Evolutionary conservation across 2,329 filamentous ascomycete genomes (phyloP).

Genomic region (Diaporthe velutina): DNA sequence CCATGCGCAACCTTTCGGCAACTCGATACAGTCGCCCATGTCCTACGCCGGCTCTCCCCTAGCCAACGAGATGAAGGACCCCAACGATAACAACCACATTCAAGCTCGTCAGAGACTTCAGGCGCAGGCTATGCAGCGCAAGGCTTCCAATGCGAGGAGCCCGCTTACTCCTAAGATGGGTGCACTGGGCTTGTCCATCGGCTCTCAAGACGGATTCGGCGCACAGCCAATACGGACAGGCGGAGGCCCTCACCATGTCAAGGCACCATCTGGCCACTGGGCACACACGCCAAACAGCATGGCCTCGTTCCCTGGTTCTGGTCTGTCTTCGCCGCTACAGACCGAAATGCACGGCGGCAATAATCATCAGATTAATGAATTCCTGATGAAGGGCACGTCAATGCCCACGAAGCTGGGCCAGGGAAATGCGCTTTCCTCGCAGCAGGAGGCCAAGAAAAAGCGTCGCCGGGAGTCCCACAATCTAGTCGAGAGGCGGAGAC

Average conservation of each 20-base stretch:
- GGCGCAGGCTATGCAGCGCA: slow-evolving; percentile 75
- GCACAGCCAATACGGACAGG: slow-evolving; percentile 83
- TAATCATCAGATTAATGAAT: slow-evolving; percentile 86
- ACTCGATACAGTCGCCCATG: slow-evolving; percentile 65
- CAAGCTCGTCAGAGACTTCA: slow-evolving; percentile 69
- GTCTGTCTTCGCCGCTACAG: slow-evolving; percentile 85
- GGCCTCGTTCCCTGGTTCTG: slow-evolving; percentile 89
- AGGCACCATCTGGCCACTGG: slow-evolving; percentile 90
- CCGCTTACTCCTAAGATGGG: slow-evolving; percentile 92
- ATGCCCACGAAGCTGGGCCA: slow-evolving; percentile 86
- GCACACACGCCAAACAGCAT: slow-evolving; percentile 87
- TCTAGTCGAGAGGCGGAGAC: slow-evolving; percentile 90
- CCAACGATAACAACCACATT: slow-evolving; percentile 67
- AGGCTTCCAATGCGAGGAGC: slow-evolving; percentile 80
- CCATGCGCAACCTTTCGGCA: slow-evolving; percentile 68
- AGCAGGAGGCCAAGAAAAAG: slow-evolving; percentile 94
- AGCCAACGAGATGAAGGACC: slow-evolving; percentile 61
- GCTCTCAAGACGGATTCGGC: slow-evolving; percentile 77
- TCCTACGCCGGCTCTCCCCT: slow-evolving; percentile 66
- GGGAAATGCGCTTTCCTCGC: slow-evolving; percentile 63
- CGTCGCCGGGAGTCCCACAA: slow-evolving; percentile 95
- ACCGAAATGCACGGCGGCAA: slow-evolving; percentile 69
- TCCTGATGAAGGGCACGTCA: slow-evolving; percentile 89
- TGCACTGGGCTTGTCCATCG: slow-evolving; percentile 79
- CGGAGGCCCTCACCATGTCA: slow-evolving; percentile 74